These are phyloP conservation scores for Dissophora ornata DNA, from an alignment of 192 early-diverging fungal species.

Conservation along the genomic window DNA sequence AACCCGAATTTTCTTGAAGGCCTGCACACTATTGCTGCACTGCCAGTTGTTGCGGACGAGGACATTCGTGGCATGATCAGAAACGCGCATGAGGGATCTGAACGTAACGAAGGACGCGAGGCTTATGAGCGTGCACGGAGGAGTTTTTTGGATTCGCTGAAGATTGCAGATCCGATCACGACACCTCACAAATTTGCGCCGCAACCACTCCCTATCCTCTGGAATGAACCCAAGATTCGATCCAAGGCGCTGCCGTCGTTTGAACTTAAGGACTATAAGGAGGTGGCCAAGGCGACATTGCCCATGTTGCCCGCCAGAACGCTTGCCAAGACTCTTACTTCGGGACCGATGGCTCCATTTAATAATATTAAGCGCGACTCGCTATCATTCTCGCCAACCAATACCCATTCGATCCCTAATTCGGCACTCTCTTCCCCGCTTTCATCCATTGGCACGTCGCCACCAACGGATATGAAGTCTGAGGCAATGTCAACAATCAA, in stretches of 20 bases:
- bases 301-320: neutral
- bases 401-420: constrained; percentile 26
- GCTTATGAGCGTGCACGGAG: constrained; percentile 31
- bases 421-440: constrained; percentile 33
- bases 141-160: constrained; percentile 44
- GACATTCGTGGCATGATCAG: neutral
- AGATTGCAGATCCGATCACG: constrained; percentile 49
- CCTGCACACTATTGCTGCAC: constrained; percentile 21
- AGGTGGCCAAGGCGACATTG: constrained; percentile 4
- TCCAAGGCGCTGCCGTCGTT: constrained; percentile 28
- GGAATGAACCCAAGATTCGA: constrained; percentile 49
- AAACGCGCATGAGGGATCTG: neutral
- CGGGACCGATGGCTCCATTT: neutral
- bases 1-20: constrained; percentile 26
- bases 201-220: constrained; percentile 47
- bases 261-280: constrained; percentile 34
- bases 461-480: constrained; percentile 9
- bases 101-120: constrained; percentile 16
- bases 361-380: constrained; percentile 15
- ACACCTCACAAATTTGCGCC: constrained; percentile 53
- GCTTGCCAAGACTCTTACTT: too few relatives aligned
- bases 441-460: constrained; percentile 17
- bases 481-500: neutral
- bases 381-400: constrained; percentile 25
- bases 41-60: neutral